phyloP scores from a whole-genome alignment of 202 grass and related monocot genomes.

The Schoenoplectus triqueter region DNA sequence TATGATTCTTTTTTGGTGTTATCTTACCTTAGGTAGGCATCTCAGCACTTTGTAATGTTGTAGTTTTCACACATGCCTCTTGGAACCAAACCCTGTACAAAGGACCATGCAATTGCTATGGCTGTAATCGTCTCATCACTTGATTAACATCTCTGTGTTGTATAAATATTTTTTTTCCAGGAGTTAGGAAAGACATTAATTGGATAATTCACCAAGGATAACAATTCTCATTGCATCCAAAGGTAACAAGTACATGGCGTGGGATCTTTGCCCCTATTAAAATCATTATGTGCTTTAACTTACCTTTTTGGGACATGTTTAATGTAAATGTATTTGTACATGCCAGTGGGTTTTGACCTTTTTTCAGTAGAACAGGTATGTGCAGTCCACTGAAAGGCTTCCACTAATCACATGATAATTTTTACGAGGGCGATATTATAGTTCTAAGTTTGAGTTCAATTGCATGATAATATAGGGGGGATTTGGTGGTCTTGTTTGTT shows the following conservation, averaged over 20 bases:
- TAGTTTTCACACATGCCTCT: too few relatives aligned
- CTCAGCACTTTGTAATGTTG: too few relatives aligned
- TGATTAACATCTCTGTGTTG: background rate
- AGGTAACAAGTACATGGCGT: conserved; percentile 1
- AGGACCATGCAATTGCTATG: too few relatives aligned
- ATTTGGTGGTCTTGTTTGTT: background rate
- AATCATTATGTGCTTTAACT: conserved; percentile 2
- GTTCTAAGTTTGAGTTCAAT: background rate
- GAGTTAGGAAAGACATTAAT: background rate
- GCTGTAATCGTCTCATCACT: too few relatives aligned
- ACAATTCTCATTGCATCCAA: background rate
- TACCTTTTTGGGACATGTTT: background rate
- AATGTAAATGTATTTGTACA: conserved; percentile 24
- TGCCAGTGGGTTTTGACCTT: background rate
- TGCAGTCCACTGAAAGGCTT: background rate
- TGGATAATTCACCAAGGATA: conserved; percentile 1
- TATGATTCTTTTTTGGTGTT: too few relatives aligned
- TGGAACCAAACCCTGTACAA: too few relatives aligned
- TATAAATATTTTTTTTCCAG: background rate
- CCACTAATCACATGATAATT: background rate
- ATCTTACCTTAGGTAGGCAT: background rate
- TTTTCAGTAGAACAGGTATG: conserved; percentile 5
- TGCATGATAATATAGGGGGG: background rate
- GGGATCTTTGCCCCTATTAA: background rate
- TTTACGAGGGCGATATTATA: background rate